Evolutionary conservation across 352 stramenopile genomes (phyloP).

Genomic region (Pythium aphanidermatum): DNA sequence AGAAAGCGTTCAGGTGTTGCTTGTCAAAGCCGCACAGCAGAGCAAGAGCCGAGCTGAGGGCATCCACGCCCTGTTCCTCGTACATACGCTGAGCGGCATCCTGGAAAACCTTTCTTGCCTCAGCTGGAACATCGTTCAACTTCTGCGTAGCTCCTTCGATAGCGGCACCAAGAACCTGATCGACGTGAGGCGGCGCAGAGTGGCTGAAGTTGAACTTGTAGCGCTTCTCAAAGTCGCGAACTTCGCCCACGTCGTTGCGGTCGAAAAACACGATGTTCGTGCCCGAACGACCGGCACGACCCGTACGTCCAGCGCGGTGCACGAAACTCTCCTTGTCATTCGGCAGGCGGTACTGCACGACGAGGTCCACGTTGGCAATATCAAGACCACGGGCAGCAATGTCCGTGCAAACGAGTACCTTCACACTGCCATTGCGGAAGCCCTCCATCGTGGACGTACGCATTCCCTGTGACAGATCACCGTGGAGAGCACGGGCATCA

Average conservation of each 20-base stretch:
- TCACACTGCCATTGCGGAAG: constrained; percentile 93
- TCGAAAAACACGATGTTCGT: constrained; percentile 88
- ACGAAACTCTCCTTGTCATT: constrained; percentile 94
- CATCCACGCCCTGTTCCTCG: constrained; percentile 45
- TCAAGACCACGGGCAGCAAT: constrained; percentile 88
- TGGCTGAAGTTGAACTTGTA: constrained; percentile 76
- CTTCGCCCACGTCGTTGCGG: constrained; percentile 49
- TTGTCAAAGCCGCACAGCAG: constrained; percentile 73
- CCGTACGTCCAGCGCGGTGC: constrained; percentile 89
- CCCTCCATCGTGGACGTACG: constrained; percentile 95
- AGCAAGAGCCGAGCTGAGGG: constrained; percentile 58
- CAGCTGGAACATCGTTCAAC: constrained; percentile 36
- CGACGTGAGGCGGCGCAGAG: constrained; percentile 38
- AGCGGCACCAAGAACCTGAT: constrained; percentile 55
- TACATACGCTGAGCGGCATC: constrained; percentile 43
- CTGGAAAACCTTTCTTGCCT: constrained; percentile 51
- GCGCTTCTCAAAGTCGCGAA: constrained; percentile 68
- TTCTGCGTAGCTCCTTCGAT: constrained; percentile 49
- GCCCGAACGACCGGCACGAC: constrained; percentile 74
- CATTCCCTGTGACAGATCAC: constrained; percentile 76
- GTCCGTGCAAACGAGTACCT: constrained; percentile 90
- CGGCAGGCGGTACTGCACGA: constrained; percentile 92
- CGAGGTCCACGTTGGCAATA: constrained; percentile 87
- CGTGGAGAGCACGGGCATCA: constrained; percentile 58
- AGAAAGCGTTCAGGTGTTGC: constrained; percentile 55